Evolutionary conservation across 2,329 filamentous ascomycete genomes (phyloP), one percentile per base, ranked within the genome.

Genomic region (Colletotrichum graminicola): DNA sequence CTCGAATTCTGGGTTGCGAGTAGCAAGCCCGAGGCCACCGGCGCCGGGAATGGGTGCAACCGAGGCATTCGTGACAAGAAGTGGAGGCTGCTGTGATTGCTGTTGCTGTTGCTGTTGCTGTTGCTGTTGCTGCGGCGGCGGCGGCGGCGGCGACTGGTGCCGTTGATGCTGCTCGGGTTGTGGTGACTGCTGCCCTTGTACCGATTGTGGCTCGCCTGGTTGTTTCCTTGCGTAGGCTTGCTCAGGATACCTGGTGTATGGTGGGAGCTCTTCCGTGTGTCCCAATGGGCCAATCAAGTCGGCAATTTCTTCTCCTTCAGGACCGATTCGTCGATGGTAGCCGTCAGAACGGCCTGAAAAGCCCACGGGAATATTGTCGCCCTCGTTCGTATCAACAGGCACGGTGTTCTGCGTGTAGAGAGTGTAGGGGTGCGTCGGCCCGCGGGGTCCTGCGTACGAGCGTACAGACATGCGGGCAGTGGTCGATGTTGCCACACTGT

Each of bases 221-320:
- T 68, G 68, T 76, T 88, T 94, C 85, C 80, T 88, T 78, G 78
- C 87, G 80, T 82, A 91, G 0, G 84, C 84, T 67, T 94, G 92
- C 63, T 97, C 93, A 2, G 95, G 94, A 80, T 97, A 98, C 79
- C 94, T 88, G 18, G 94, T 93, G 78, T 98, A 98, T 0, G 95
- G 95, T 16, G 95, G 95, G 23, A 98, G 84, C 79, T 97, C 94
- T 80, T 98, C 95, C 1, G 93, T 92, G 78, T 98, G 94, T 1
- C 95, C 95, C 77, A 97, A 90, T 0, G 93, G 93, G 1, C 94
- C 94, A 62, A 98, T 92, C 65, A 98, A 89, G 78, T 95, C 94
- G 57, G 92, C 94, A n/a, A 89, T 85, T 76, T 97, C 95, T 81
- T 97, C 94, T 63, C 94, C 94, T 67, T 94, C 93, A 0, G 93